Conservation (phyloP, 768 basidiomycete genomes). For the Dioszegia aurantiaca region DNA sequence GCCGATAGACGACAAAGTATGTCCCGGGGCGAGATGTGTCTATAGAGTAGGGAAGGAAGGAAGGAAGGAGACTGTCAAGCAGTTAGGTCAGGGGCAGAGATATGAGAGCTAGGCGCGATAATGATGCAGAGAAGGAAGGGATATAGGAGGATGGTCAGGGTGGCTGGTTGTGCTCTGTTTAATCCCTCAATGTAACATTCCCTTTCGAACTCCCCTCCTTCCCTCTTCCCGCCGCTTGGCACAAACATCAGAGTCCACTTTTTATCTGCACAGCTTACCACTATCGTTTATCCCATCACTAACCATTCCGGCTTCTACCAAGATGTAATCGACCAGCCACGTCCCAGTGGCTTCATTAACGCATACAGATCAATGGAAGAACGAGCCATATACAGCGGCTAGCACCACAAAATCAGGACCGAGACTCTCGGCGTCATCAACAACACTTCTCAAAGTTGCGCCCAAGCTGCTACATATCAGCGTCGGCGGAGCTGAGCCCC, state of each 20-base stretch:
- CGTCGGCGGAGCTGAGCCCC: too few relatives aligned
- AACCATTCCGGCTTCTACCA: not conserved
- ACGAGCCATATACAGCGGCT: too few relatives aligned
- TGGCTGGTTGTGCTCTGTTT: not conserved
- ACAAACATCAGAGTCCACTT: not conserved
- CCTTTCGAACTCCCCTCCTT: not conserved
- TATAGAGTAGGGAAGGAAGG: not conserved
- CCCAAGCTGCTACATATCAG: too few relatives aligned
- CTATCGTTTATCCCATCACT: not conserved
- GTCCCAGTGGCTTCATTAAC: not conserved
- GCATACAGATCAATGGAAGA: too few relatives aligned
- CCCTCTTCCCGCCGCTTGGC: not conserved
- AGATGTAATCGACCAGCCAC: not conserved
- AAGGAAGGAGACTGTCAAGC: not conserved
- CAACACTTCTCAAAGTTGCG: too few relatives aligned
- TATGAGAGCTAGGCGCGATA: not conserved
- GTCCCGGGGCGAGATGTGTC: not conserved
- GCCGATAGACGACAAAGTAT: not conserved
- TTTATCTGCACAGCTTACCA: not conserved
- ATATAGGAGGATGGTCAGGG: not conserved
- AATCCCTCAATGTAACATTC: conserved; percentile 1
- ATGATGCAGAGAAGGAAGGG: not conserved
- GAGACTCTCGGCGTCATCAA: too few relatives aligned
- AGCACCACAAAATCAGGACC: too few relatives aligned
- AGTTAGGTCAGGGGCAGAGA: too few relatives aligned